Percentiles rank a stretch among this genome's conserved stretches.
These are phyloP conservation scores for Pleurotus djamor DNA, from an alignment of 768 basidiomycete species.

Conservation along the genomic window DNA sequence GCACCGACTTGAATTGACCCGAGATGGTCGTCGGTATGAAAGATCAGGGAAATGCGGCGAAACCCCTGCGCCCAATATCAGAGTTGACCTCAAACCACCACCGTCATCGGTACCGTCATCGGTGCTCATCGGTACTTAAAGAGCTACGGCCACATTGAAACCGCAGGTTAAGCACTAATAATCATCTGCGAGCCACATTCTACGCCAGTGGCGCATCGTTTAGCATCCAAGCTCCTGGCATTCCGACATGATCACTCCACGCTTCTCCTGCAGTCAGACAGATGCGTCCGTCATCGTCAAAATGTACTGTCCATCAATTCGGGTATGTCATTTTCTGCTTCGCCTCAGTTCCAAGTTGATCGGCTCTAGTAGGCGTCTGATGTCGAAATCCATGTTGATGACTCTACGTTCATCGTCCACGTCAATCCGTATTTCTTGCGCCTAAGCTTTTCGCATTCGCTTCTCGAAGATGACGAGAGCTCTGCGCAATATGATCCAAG, in stretches of 20 bases:
- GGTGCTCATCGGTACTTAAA: neutral
- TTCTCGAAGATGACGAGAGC: constrained; percentile 68
- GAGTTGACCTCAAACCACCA: neutral
- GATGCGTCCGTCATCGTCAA: constrained; percentile 50
- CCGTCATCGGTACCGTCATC: neutral
- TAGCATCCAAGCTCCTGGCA: neutral
- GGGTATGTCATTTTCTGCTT: constrained; percentile 38
- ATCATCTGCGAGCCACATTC: neutral
- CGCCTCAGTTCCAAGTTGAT: constrained; percentile 4
- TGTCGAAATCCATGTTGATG: constrained; percentile 75
- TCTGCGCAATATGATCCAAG: constrained; percentile 74
- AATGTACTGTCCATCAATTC: constrained; percentile 71
- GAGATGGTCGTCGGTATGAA: neutral
- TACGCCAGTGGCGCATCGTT: neutral
- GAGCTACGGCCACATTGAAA: neutral
- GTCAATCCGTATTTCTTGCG: constrained; percentile 86
- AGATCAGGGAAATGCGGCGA: neutral
- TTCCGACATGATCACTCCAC: constrained; percentile 68
- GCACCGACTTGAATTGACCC: neutral
- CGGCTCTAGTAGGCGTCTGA: constrained; percentile 67
- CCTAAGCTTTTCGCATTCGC: constrained; percentile 66
- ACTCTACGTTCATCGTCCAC: constrained; percentile 66
- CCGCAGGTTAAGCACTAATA: neutral
- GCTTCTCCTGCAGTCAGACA: constrained; percentile 69
- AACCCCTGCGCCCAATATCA: neutral